Percentiles rank a stretch among this genome's conserved stretches.
Conservation (phyloP, 1,284 basidiomycete species). For the Kwoniella shivajii region DNA sequence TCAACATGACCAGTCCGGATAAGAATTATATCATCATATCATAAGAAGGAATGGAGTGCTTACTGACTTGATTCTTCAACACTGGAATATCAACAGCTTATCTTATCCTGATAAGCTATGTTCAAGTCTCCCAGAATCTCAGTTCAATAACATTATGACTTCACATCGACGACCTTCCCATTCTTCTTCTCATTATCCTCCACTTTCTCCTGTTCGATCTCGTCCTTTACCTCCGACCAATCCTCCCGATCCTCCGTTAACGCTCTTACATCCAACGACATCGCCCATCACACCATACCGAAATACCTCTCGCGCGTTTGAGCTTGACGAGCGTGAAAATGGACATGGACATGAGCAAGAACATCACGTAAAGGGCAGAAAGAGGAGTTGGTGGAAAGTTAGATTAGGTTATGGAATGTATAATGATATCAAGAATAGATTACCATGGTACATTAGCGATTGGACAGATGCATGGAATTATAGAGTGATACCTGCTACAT, state of each 20-base stretch:
- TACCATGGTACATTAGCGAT: constrained; percentile 80
- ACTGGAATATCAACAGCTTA: too few relatives aligned
- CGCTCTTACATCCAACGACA: constrained; percentile 36
- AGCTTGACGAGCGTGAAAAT: not conserved
- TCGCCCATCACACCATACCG: constrained; percentile 16
- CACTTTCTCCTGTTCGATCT: constrained; percentile 14
- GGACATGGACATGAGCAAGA: not conserved
- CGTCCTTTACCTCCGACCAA: constrained; percentile 27
- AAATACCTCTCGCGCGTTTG: not conserved
- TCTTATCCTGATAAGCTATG: too few relatives aligned
- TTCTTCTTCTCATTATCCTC: constrained; percentile 8
- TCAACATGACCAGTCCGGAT: too few relatives aligned
- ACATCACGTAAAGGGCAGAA: not conserved
- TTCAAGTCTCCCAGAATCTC: not conserved
- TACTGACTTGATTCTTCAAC: too few relatives aligned
- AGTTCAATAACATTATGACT: not conserved
- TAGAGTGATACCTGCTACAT: constrained; percentile 57
- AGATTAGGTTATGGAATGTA: constrained; percentile 63
- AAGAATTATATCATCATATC: too few relatives aligned
- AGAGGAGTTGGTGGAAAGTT: constrained; percentile 14
- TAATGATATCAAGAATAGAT: constrained; percentile 71
- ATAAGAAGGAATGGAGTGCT: too few relatives aligned
- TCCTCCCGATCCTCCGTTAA: constrained; percentile 45
- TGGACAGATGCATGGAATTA: constrained; percentile 91
- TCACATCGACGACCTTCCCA: constrained; percentile 10